Percentiles rank a stretch among this genome's conserved stretches.
Evolutionary conservation across 257 asterid genomes (phyloP).

Genomic region (Solanum sitiens): DNA sequence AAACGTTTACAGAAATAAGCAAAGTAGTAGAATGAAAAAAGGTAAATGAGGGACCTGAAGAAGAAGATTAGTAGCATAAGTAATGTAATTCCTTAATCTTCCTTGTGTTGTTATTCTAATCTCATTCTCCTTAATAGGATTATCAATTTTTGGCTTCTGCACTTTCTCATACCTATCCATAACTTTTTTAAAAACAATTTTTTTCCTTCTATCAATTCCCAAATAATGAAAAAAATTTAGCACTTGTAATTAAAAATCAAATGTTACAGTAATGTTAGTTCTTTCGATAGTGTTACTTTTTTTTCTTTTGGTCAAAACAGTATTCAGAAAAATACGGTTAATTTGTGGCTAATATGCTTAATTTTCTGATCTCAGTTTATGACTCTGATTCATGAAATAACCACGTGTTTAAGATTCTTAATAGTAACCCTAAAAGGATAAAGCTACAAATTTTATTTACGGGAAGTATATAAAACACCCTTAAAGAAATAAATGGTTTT

Average conservation of each 20-base stretch:
- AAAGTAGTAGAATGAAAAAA: not conserved
- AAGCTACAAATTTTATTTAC: not conserved
- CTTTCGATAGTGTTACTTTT: not conserved
- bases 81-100: constrained; percentile 61
- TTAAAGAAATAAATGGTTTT: not conserved
- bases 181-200: constrained; percentile 2
- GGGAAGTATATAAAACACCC: too few species aligned
- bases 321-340: not conserved
- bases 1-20: not conserved
- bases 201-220: not conserved
- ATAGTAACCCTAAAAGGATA: not conserved
- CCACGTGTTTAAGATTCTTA: not conserved
- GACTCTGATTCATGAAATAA: not conserved
- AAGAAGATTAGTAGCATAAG: constrained; percentile 57
- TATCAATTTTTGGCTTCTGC: constrained; percentile 56
- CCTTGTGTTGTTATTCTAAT: constrained; percentile 66
- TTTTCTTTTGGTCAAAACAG: not conserved
- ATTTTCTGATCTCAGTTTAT: not conserved
- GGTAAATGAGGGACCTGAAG: constrained; percentile 37
- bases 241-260: not conserved
- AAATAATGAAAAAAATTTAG: not conserved
- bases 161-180: constrained; percentile 82
- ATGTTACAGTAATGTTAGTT: not conserved
- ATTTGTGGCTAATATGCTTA: not conserved
- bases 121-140: constrained; percentile 55